These are phyloP conservation scores for Ogataea zsoltii DNA, from an alignment of 805 yeast species.

Conservation along the genomic window DNA sequence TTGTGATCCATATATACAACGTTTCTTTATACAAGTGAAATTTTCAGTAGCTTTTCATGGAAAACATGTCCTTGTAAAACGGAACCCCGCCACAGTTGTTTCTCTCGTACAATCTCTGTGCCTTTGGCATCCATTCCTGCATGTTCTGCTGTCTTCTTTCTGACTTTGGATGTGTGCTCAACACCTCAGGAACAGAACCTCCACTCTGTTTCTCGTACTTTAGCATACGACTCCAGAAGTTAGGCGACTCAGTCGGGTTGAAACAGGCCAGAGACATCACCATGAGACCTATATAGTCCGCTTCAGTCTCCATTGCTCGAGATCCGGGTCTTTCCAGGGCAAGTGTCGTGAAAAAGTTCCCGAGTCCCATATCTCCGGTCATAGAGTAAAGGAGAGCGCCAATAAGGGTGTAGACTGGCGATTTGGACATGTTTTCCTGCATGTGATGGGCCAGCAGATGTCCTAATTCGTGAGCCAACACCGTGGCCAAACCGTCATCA, in stretches of 20 bases:
- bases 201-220: slow-evolving; percentile 43
- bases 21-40: no score
- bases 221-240: slow-evolving; percentile 83
- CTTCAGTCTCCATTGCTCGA: slow-evolving; percentile 93
- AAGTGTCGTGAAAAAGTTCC: slow-evolving; percentile 53
- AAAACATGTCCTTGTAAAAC: slow-evolving; percentile 14
- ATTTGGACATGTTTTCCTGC: slow-evolving; percentile 74
- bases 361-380: slow-evolving; percentile 59
- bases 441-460: slow-evolving; percentile 94
- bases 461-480: slow-evolving; percentile 87
- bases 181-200: slow-evolving; percentile 51
- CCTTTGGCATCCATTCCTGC: slow-evolving; percentile 63
- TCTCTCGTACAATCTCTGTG: slow-evolving; percentile 44
- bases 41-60: not conserved
- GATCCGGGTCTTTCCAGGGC: slow-evolving; percentile 79
- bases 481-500: slow-evolving; percentile 95
- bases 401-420: slow-evolving; percentile 65
- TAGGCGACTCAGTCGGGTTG: slow-evolving; percentile 70
- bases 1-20: not conserved
- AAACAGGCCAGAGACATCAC: slow-evolving; percentile 90
- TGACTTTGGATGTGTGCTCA: slow-evolving; percentile 90
- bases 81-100: slow-evolving; percentile 38
- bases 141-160: slow-evolving; percentile 70
- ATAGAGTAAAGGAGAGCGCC: slow-evolving; percentile 55
- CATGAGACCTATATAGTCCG: slow-evolving; percentile 92